Base-by-base conservation (phyloP, 2,329 filamentous ascomycete genomes). In the Didymella lethalis region DNA sequence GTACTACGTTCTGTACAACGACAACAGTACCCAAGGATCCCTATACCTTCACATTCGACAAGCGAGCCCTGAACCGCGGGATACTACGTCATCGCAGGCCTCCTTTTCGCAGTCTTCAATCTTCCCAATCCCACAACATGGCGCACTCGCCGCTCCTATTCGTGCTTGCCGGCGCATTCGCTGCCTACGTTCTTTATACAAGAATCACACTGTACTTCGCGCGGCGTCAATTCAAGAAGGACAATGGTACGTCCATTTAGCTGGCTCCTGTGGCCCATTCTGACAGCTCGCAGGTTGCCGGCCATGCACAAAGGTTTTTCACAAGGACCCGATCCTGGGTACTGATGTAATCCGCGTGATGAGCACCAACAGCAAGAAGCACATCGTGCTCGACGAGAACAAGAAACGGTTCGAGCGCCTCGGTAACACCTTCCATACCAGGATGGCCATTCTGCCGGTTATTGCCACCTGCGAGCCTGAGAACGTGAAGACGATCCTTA, bases 261-360 rank as follows among this genome's bases (percentile, higher is more conserved):
- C n/a, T 20, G 7, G 5, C 14, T 8, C n/a, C 23, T 16, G 8
- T 36, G 20, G 7, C 10, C 20, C 14, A 18, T 16, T 20, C 47
- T 59, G 10, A 59, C 18, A 10, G 23, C 7, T 26, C 12, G n/a
- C 14, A 59, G 56, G 82, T 47, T 85, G 84, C 69, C 73, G 82
- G 48, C 78, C 79, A 8, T 77, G 79, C n/a, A 67, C 71, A 2
- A 57, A 62, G 8, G 83, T 80, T 59, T 82, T 82, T 3, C 81
- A 86, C 72, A 79, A 79, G 54, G 86, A 88, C 63, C 83, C 80
- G 0, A 65, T 88, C 54, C 73, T 87, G 3, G 86, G 85, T 2
- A 64, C 83, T 26, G 83, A 86, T 67, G 69, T 82, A 38, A 76
- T 86, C 57, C 64, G 75, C 36, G 63, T 73, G 26, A 79, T 80